phyloP scores from a whole-genome alignment of 2,329 filamentous ascomycete species.

The Thermoascus crustaceus region DNA sequence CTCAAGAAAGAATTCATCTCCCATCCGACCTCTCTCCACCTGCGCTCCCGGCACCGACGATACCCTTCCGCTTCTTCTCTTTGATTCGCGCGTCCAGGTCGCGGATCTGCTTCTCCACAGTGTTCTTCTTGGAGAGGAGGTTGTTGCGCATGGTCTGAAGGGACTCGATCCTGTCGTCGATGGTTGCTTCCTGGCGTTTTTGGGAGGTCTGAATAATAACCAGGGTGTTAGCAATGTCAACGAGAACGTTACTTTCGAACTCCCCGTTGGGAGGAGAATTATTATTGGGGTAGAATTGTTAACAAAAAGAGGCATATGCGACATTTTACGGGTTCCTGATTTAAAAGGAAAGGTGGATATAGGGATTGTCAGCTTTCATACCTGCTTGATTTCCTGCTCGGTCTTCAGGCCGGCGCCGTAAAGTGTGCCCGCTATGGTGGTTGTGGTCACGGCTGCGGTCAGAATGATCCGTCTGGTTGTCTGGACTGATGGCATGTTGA shows the following conservation, averaged over 20 bases:
- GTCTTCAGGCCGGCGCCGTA: constrained; percentile 55
- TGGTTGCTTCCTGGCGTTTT: constrained; percentile 41
- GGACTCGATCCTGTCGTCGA: constrained; percentile 48
- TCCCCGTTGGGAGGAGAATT: neutral
- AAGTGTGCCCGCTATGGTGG: constrained; percentile 50
- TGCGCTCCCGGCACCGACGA: constrained; percentile 17
- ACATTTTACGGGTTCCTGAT: too few relatives aligned
- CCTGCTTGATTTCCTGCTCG: constrained; percentile 44
- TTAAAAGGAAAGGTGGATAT: neutral
- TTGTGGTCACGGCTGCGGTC: constrained; percentile 47
- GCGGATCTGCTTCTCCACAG: constrained; percentile 51
- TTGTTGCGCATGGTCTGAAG: constrained; percentile 45
- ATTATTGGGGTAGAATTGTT: neutral
- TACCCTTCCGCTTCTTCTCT: constrained; percentile 31
- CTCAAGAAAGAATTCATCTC: constrained; percentile 6
- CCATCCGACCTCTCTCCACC: constrained; percentile 19
- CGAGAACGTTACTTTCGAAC: too few relatives aligned
- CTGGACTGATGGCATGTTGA: constrained; percentile 16
- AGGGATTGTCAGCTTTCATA: constrained; percentile 21
- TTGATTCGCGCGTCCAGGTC: constrained; percentile 38
- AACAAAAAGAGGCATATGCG: neutral
- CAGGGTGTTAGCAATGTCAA: constrained; percentile 1
- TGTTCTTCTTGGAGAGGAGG: constrained; percentile 43
- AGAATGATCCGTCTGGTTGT: constrained; percentile 44
- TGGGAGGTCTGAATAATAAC: constrained; percentile 33